phyloP scores from a whole-genome alignment of 164 flowering plant genomes.

The Macadamia integrifolia region DNA sequence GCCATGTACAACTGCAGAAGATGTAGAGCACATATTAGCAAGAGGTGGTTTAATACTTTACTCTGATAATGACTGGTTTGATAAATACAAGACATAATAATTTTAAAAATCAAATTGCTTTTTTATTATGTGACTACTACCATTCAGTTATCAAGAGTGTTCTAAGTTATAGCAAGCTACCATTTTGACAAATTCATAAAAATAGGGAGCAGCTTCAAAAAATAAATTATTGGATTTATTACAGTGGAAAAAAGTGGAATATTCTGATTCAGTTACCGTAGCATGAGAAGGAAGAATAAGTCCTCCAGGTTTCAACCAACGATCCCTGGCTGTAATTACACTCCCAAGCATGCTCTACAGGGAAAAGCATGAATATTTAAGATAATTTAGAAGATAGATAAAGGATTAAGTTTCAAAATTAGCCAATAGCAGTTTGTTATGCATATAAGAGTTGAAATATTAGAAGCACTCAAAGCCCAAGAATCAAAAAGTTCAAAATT shows the following conservation, averaged over 20 bases:
- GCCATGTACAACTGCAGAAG: conserved; percentile 87
- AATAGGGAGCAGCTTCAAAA: not conserved
- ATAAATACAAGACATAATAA: too few species aligned
- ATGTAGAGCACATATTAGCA: not conserved
- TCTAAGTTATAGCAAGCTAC: not conserved
- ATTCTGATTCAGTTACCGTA: conserved; percentile 37
- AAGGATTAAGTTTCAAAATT: conserved; percentile 1
- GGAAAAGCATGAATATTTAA: conserved; percentile 4
- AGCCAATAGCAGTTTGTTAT: not conserved
- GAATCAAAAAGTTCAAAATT: too few species aligned
- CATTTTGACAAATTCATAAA: not conserved
- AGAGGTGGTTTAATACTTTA: not conserved
- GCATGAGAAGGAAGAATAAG: conserved; percentile 96
- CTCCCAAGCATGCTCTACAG: conserved; percentile 96
- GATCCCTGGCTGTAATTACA: conserved; percentile 91
- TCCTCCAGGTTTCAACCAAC: conserved; percentile 97
- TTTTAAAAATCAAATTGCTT: too few species aligned
- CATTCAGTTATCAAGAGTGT: not conserved
- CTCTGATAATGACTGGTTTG: too few species aligned
- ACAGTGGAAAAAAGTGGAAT: not conserved
- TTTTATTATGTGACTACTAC: too few species aligned
- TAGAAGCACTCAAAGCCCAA: not conserved
- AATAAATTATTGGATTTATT: not conserved
- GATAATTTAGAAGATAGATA: not conserved
- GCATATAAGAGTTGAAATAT: not conserved